Evolutionary conservation across 192 early-diverging fungal species (phyloP).

Genomic region (Coemansia nantahalensis): DNA sequence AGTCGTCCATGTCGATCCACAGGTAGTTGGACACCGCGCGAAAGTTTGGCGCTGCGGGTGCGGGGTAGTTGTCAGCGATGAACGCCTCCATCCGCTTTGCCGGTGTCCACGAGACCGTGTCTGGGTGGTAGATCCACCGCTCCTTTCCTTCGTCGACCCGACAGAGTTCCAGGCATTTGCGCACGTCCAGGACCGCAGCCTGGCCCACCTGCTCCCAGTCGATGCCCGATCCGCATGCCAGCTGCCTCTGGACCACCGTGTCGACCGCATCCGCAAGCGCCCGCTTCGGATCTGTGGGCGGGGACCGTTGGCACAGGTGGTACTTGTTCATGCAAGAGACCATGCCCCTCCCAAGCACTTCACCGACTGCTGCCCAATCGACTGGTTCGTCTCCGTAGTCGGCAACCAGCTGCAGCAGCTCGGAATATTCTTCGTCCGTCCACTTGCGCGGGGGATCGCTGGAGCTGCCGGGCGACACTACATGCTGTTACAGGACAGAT

Average conservation of each 20-base stretch:
- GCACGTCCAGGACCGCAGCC: background rate
- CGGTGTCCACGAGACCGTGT: conserved; percentile 5
- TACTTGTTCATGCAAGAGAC: too few species aligned
- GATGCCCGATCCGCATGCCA: background rate
- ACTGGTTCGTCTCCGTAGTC: too few species aligned
- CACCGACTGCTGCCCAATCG: too few species aligned
- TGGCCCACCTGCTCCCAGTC: conserved; percentile 4
- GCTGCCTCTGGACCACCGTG: background rate
- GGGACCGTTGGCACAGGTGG: too few species aligned
- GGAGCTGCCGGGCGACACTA: too few species aligned
- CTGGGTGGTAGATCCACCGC: conserved; percentile 9
- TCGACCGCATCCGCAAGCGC: background rate
- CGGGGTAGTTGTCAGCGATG: conserved; percentile 10
- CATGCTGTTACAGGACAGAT: too few species aligned
- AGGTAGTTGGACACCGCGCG: conserved; percentile 21
- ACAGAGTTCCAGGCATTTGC: conserved; percentile 11
- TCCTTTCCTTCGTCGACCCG: background rate
- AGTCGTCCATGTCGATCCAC: conserved; percentile 15
- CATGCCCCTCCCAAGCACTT: too few species aligned
- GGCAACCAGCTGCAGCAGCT: too few species aligned
- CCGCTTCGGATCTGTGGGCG: too few species aligned
- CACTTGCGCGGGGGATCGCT: too few species aligned
- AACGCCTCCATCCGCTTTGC: conserved; percentile 11
- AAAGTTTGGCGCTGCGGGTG: conserved; percentile 6
- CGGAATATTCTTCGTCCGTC: too few species aligned